These are phyloP conservation scores for Potentilla sterilis DNA, from an alignment of 306 rosid species.

Conservation along the genomic window DNA sequence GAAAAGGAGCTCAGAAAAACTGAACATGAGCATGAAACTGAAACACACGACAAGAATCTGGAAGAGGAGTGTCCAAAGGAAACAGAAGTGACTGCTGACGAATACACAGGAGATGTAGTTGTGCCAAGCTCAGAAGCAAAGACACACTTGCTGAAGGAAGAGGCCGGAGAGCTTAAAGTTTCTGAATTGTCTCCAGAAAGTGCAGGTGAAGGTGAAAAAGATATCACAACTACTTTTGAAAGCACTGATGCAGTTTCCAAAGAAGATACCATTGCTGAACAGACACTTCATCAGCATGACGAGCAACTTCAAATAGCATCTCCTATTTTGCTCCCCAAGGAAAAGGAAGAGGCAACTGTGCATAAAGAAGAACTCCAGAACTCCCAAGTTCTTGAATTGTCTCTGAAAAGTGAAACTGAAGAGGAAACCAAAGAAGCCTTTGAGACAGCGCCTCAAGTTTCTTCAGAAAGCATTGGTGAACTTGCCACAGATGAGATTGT, in stretches of 20 bases:
- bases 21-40: conserved; percentile 15
- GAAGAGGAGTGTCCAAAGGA: conserved; percentile 19
- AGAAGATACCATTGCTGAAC: conserved; percentile 21
- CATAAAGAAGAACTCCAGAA: not conserved
- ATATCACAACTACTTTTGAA: conserved; percentile 19
- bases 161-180: conserved; percentile 9
- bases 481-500: conserved; percentile 1
- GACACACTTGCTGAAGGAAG: conserved; percentile 12
- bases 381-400: not conserved
- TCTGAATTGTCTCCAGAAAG: conserved; percentile 19
- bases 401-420: not conserved
- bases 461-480: not conserved
- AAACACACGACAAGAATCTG: conserved; percentile 6
- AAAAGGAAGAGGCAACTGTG: not conserved
- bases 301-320: conserved; percentile 17
- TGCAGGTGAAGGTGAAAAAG: conserved; percentile 28
- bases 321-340: conserved; percentile 14
- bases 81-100: conserved; percentile 7
- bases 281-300: conserved; percentile 1
- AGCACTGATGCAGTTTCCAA: conserved; percentile 11
- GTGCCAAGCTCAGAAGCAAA: conserved; percentile 18
- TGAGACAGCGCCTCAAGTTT: not conserved
- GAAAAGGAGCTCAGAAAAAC: conserved; percentile 11
- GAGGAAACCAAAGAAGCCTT: not conserved
- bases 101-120: not conserved